phyloP scores from a whole-genome alignment of 805 yeast genomes.

The Yarrowia bubula region DNA sequence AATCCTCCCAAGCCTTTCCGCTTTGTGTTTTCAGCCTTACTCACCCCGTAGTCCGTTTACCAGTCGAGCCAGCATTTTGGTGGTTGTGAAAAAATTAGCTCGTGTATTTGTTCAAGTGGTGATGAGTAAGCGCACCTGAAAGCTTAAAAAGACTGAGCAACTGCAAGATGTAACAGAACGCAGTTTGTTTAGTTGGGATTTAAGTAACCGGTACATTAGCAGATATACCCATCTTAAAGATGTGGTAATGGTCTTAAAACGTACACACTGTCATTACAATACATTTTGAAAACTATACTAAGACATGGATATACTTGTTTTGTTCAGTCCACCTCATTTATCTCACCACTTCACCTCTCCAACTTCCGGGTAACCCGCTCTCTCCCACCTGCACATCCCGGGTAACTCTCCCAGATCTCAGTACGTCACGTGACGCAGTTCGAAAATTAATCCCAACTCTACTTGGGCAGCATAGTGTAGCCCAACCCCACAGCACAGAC shows the following conservation, averaged over 20 bases:
- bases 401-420: not conserved
- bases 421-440: not conserved
- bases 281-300: too few species aligned
- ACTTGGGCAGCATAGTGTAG: too few species aligned
- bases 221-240: too few species aligned
- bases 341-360: too few species aligned
- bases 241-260: too few species aligned
- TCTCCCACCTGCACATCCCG: not conserved
- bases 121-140: not conserved
- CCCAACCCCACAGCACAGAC: not conserved
- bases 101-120: not conserved
- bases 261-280: too few species aligned
- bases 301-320: too few species aligned
- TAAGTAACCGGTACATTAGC: not conserved
- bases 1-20: not conserved
- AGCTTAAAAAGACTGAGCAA: not conserved
- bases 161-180: not conserved
- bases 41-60: conserved; percentile 26
- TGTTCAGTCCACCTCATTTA: too few species aligned
- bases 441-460: not conserved
- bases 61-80: conserved; percentile 27
- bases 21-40: not conserved
- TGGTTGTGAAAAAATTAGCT: conserved; percentile 22
- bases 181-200: not conserved
- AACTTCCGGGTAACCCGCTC: not conserved